Conservation (phyloP, 352 stramenopile species). For the Phytopythium helicoides region DNA sequence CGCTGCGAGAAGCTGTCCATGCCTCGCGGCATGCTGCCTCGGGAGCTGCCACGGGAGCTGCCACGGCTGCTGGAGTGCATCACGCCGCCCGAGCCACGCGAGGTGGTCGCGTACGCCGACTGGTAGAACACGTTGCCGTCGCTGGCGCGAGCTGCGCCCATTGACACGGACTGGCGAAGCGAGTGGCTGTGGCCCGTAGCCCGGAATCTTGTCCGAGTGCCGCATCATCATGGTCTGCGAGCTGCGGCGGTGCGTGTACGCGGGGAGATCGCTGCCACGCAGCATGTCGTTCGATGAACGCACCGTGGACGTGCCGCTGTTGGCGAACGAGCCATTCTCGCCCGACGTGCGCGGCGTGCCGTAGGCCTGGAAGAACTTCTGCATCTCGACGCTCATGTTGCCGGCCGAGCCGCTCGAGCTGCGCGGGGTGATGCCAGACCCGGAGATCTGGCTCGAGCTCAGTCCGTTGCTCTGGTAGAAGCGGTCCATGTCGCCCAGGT, state of each 20-base stretch:
- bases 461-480: conserved; percentile 51
- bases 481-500: conserved; percentile 78
- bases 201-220: conserved; percentile 29
- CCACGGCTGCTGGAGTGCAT: not conserved
- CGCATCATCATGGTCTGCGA: conserved; percentile 9
- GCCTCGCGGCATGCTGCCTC: not conserved
- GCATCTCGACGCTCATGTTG: conserved; percentile 59
- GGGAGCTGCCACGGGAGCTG: no score
- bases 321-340: conserved; percentile 42
- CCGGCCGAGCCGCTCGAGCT: conserved; percentile 30
- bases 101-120: conserved; percentile 15
- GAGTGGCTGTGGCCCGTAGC: conserved; percentile 23
- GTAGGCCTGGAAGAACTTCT: conserved; percentile 73
- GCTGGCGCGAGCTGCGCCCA: conserved; percentile 32
- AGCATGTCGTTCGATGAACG: conserved; percentile 30
- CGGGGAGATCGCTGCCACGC: conserved; percentile 28
- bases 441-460: conserved; percentile 7
- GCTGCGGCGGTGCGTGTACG: conserved; percentile 35
- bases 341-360: conserved; percentile 30
- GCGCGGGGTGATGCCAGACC: conserved; percentile 25
- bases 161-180: conserved; percentile 11
- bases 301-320: conserved; percentile 44
- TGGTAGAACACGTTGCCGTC: conserved; percentile 51
- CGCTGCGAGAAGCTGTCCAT: conserved; percentile 4
- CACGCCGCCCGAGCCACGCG: conserved; percentile 3